Conservation (phyloP, 164 flowering plant genomes). For the Chimonanthus salicifolius region DNA sequence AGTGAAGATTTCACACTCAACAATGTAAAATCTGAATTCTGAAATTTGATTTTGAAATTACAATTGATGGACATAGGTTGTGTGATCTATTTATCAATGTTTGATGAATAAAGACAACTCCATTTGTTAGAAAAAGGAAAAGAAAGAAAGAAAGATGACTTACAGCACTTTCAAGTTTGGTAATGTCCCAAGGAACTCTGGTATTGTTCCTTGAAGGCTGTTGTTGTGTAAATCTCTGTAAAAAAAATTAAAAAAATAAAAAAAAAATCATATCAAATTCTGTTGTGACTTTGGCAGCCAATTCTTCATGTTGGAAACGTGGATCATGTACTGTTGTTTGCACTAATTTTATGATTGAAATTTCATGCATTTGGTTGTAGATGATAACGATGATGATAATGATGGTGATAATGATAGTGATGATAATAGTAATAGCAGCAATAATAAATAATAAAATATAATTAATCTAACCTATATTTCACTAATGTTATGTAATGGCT, state of each 20-base stretch:
- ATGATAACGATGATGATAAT: not conserved
- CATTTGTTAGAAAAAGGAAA: not conserved
- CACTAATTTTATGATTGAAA: not conserved
- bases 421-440: not conserved
- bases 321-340: not conserved
- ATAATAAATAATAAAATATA: too few relatives aligned
- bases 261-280: not conserved
- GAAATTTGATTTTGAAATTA: too few relatives aligned
- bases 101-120: too few relatives aligned
- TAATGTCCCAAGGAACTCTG: constrained; percentile 35
- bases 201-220: constrained; percentile 25
- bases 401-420: not conserved
- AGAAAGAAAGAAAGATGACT: constrained; percentile 9
- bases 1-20: too few relatives aligned
- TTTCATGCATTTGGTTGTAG: not conserved
- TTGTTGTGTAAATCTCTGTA: constrained; percentile 24
- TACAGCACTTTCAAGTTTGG: constrained; percentile 29
- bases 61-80: too few relatives aligned
- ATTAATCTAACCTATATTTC: too few relatives aligned
- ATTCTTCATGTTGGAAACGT: not conserved
- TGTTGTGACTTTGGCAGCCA: not conserved
- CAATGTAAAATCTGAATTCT: too few relatives aligned
- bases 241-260: not conserved
- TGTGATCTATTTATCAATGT: too few relatives aligned
- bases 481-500: too few relatives aligned